Conservation (phyloP, 106 monocot species). For the Allium fistulosum region DNA sequence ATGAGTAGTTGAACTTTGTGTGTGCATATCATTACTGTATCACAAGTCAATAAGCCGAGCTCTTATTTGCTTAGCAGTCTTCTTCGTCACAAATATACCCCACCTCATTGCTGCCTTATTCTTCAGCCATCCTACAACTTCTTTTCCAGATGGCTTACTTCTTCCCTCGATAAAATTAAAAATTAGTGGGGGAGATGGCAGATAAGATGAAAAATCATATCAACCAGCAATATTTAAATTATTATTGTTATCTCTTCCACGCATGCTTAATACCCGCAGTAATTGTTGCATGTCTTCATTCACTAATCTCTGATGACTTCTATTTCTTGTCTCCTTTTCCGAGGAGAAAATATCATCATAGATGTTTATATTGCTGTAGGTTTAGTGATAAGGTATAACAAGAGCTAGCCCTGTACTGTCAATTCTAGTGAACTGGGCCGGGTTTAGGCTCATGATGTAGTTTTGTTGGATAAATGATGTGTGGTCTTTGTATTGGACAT, state of each 20-base stretch:
- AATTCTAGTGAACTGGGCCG: constrained; percentile 21
- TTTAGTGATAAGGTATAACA: constrained; percentile 21
- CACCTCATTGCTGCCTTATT: constrained; percentile 68
- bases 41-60: constrained; percentile 36
- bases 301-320: too few species aligned
- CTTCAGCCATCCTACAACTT: constrained; percentile 71
- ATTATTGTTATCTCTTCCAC: constrained; percentile 25
- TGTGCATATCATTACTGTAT: too few species aligned
- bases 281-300: constrained; percentile 64
- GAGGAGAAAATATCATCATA: constrained; percentile 33
- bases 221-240: constrained; percentile 29
- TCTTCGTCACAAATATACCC: constrained; percentile 61
- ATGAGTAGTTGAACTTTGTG: too few species aligned
- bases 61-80: constrained; percentile 25
- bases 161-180: constrained; percentile 34
- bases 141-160: constrained; percentile 38
- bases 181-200: constrained; percentile 23
- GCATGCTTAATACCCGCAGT: constrained; percentile 51
- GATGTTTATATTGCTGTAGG: constrained; percentile 5
- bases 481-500: constrained; percentile 17
- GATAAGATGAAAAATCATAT: constrained; percentile 23
- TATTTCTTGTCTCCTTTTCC: constrained; percentile 49
- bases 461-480: constrained; percentile 23
- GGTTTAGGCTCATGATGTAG: constrained; percentile 9
- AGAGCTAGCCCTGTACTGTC: constrained; percentile 26